phyloP scores from a whole-genome alignment of 345 rosid species.

The Brassica cretica region DNA sequence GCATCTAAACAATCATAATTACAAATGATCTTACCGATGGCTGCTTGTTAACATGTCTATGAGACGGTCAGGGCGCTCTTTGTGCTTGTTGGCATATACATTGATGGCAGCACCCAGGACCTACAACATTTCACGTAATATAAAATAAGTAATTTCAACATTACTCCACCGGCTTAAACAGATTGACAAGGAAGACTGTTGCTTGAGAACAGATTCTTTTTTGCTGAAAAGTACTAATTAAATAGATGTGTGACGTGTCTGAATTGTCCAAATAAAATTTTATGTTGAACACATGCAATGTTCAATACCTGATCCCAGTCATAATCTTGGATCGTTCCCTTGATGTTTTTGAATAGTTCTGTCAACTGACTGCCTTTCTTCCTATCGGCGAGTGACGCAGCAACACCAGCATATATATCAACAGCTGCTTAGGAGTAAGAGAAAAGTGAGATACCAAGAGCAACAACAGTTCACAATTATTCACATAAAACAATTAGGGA shows the following conservation, averaged over 20 bases:
- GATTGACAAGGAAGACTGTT: not conserved
- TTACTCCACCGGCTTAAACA: not conserved
- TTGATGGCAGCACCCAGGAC: slow-evolving; percentile 96
- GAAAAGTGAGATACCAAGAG: slow-evolving; percentile 17
- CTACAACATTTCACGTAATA: slow-evolving; percentile 44
- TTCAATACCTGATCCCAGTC: slow-evolving; percentile 95
- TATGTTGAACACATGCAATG: slow-evolving; percentile 5
- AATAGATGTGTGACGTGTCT: not conserved
- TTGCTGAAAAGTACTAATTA: not conserved
- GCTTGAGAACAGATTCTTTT: not conserved
- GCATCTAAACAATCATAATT: not conserved
- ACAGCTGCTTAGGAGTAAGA: slow-evolving; percentile 58
- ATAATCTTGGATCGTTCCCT: slow-evolving; percentile 85
- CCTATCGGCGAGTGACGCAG: slow-evolving; percentile 91
- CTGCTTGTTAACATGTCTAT: slow-evolving; percentile 96
- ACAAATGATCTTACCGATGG: slow-evolving; percentile 61
- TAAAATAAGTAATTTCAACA: not conserved
- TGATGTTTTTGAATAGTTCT: slow-evolving; percentile 87
- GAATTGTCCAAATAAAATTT: not conserved
- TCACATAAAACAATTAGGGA: slow-evolving; percentile 2
- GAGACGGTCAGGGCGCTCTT: slow-evolving; percentile 95
- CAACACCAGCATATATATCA: slow-evolving; percentile 96
- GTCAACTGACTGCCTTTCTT: slow-evolving; percentile 90
- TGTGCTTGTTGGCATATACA: slow-evolving; percentile 93
- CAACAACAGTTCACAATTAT: slow-evolving; percentile 2